Evolutionary conservation across 225 moss, liverwort and hornwort genomes (phyloP), one percentile per base, ranked within the genome.

Genomic region (Pseudoscleropodium purum): DNA sequence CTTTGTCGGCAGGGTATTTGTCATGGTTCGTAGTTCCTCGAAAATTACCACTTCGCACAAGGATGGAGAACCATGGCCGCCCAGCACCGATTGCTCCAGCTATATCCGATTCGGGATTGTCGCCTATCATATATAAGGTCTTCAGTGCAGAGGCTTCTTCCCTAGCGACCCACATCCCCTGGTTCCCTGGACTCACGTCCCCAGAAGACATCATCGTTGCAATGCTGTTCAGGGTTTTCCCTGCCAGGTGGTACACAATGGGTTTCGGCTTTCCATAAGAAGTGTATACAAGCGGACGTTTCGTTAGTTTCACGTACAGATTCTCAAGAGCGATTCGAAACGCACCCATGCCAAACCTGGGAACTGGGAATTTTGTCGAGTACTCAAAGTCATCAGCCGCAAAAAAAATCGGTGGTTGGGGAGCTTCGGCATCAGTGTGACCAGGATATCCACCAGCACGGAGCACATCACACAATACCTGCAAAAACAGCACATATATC

Each of bases 331-430:
- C 90, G 59, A 96, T 88, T 88, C 98, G 94, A 75, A 98, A 98
- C 78, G 97, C 98, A 37, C 97, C 97, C 98, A 98, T 96, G 61
- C 98, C 98, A 52, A 97, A 93, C 77, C 96, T 95, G 45, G 98
- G 91, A 64, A 95, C 88, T 43, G 95, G 93, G 88, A 96, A 98
- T 81, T 92, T 89, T 29, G 94, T 92, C 81, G 95, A 84, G 76
- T 94, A 98, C 88, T 96, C 96, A 27, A 95, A 94, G 88, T 98
- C 98, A 84, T 97, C 96, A 60, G 93, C 87, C 51, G 98, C 97
- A 80, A 98, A 96, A 90, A 89, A 97, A 31, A 97, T 65, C 34
- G 94, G 94, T 24, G 95, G 93, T 91, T 96, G 97, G 70, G 82
- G 79, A 70, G 84, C 83, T 76, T 69, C 87, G 23, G 75, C 86